Base-by-base conservation (phyloP, 1,284 basidiomycete genomes). In the Austropuccinia psidii region DNA sequence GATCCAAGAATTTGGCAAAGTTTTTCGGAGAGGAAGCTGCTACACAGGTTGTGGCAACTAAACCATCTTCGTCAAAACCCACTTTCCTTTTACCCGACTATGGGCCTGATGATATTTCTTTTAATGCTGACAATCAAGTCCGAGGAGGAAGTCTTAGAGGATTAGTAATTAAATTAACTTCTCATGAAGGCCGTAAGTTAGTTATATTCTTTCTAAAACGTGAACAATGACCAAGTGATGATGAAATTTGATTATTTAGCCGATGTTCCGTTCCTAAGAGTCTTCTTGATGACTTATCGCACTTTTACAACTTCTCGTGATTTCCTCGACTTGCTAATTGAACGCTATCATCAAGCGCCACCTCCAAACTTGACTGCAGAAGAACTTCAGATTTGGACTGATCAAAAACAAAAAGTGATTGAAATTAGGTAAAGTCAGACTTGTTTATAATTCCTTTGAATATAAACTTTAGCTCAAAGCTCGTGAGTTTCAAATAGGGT, bases 261-360 rank as follows among this genome's bases (percentile, higher is more conserved):
- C 74, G 93, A 94, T 80, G 84, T 87, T 0, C 86, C 87, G 6
- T 98, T 91, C 82, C 90, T 88, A 80, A 89, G 90, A 80, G 90
- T 93, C 1, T 99, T 98, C 85, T 82, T 98, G 75, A 90, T 97
- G 86, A 98, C 96, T 0, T 97, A 93, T 84, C 92, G 94, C 77
- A 95, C 93, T 0, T 98, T 98, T 81, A 93, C 91, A 17, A 89
- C 88, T 0, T 84, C 92, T 21, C 86, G 91, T 72, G 89, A 93
- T 74, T 83, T 98, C 27, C 89, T 98, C 74, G 88, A 92, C 66
- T 83, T 91, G n/a, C 86, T 99, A 31, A 86, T 91, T 11, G 85
- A 86, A 73, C 88, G 96, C 6, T 98, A 93, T 82, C 86, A 85
- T 77, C 89, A 96, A 50, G 83, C 86, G 55, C 85, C 90, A 15